These are phyloP conservation scores for Irpex sp. DNA, from an alignment of 1,284 basidiomycete genomes.

Conservation along the genomic window DNA sequence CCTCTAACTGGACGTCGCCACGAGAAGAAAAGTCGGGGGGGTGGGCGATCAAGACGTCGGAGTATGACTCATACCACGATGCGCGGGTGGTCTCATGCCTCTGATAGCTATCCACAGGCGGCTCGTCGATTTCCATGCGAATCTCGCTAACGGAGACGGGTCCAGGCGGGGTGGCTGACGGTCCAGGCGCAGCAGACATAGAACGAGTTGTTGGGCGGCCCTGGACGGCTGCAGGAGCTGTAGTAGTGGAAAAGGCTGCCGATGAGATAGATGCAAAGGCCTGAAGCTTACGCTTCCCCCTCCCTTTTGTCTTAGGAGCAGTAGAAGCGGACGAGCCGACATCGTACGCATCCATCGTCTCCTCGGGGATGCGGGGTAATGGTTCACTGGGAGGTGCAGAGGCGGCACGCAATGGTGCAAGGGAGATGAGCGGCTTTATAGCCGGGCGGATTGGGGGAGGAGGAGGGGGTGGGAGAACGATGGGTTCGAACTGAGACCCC, in stretches of 20 bases:
- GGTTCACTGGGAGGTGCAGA: background rate
- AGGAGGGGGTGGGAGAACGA: background rate
- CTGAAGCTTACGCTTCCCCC: background rate
- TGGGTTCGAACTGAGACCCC: too few relatives aligned
- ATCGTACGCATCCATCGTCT: background rate
- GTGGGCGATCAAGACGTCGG: background rate
- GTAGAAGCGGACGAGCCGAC: background rate
- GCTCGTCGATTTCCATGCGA: background rate
- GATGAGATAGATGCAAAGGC: background rate
- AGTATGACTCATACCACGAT: background rate
- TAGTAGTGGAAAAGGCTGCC: background rate
- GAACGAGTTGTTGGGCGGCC: background rate
- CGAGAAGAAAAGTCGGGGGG: background rate
- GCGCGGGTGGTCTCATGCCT: background rate
- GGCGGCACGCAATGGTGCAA: background rate
- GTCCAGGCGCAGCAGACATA: background rate
- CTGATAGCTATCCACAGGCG: background rate
- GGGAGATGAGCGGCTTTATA: background rate
- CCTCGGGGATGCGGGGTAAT: background rate
- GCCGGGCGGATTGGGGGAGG: background rate
- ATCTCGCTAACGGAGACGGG: background rate
- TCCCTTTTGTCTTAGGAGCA: background rate
- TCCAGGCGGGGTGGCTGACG: background rate
- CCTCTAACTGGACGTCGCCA: background rate
- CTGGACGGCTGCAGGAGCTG: background rate